Conservation (phyloP, 106 monocot genomes). For the Dendrobium huoshanense region DNA sequence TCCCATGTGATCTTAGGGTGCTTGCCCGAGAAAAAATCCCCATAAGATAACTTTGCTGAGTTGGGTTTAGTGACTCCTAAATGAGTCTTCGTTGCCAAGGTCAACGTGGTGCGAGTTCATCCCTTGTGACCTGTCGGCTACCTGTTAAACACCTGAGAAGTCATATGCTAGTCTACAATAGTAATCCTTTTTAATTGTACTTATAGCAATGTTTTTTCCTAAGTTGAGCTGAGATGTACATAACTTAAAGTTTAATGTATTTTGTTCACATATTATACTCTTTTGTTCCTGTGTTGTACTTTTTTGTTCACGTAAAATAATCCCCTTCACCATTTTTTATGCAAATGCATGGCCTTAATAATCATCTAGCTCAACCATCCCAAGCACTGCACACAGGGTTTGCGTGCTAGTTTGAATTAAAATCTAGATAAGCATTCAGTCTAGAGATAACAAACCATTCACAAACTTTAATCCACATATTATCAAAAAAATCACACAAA, state of each 20-base stretch:
- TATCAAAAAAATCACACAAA: neutral
- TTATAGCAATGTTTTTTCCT: neutral
- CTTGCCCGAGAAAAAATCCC: too few species aligned
- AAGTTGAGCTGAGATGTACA: neutral
- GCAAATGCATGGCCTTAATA: neutral
- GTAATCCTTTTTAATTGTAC: neutral
- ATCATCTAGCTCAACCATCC: neutral
- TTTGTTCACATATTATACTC: neutral
- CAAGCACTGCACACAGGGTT: neutral
- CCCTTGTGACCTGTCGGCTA: too few species aligned
- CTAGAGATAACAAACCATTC: neutral
- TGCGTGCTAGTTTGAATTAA: too few species aligned
- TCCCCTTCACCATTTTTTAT: neutral
- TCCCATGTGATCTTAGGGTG: too few species aligned
- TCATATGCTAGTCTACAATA: too few species aligned
- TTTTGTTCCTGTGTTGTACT: neutral
- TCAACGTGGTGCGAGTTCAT: too few species aligned
- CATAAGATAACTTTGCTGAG: too few species aligned
- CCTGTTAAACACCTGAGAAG: too few species aligned
- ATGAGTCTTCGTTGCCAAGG: too few species aligned
- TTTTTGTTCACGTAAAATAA: too few species aligned
- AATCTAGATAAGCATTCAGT: neutral
- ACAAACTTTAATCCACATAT: neutral
- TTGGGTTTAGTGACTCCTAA: too few species aligned
- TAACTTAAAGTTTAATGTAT: neutral